Base-by-base conservation (phyloP, 371 early-diverging fungal genomes). In the Aphelidium insulamus region DNA sequence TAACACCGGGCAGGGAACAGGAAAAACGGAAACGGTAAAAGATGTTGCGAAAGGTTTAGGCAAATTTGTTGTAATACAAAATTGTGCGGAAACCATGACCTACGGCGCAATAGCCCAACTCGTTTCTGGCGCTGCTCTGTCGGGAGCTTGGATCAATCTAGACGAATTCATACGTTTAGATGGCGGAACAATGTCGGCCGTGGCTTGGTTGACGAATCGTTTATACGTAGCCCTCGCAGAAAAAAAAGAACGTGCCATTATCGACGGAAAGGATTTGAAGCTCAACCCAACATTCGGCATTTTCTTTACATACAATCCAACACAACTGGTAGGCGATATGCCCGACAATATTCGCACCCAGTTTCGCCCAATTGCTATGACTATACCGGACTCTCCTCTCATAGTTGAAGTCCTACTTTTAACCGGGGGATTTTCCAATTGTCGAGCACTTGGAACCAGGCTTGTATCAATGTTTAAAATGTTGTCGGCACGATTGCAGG, bases 121-220 rank as follows among this genome's bases (percentile, higher is more conserved):
- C 54, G 58, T 61, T 28, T 49, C 52, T 11, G 66, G 66, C 25
- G 38, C 63, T 3, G 52, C 55, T 1, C 61, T 58, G 37, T 61
- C 61, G 11, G 61, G 62, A n/a, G 63, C 63, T 7, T 65, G 63
- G 62, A 61, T 63, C 7, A 69, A 69, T 41, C 64, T 71, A 45
- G 72, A 71, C 45, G 72, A 71, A 42, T 71, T 69, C 49, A 71
- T 69, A 33, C 53, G 71, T 14, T 54, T 70, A 33, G 61, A 59
- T 23, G 45, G 49, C 32, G 61, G 66, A 35, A 59, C 62, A n/a
- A 46, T 67, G 19, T 43, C 46, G 38, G 60, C 65, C 23, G 56
- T 64, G 4, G 62, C 64, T 0, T 37, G 51, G 15, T 62, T 62
- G 36, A 59, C 23, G 57, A 56, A 19, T 50, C 39, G 23, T 56